A percentile compares a stretch with the other conserved stretches of the same genome.
Evolutionary conservation across 257 asterid species (phyloP).

Genomic region (Osmanthus fragrans): DNA sequence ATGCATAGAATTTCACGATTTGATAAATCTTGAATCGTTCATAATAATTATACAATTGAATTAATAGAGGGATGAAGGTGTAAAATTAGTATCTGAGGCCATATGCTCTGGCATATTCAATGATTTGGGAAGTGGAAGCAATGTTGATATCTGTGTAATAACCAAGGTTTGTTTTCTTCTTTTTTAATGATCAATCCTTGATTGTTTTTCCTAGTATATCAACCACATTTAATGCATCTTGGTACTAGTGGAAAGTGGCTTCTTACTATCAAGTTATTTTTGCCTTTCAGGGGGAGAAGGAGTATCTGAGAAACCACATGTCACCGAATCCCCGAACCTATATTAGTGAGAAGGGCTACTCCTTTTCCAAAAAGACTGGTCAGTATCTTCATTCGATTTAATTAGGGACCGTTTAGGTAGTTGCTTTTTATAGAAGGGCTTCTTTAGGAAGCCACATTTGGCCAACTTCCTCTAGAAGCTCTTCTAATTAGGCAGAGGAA

Average conservation of each 20-base stretch:
- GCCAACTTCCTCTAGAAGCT: not conserved
- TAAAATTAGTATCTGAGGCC: slow-evolving; percentile 81
- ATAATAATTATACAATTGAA: slow-evolving; percentile 18
- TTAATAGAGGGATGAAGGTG: slow-evolving; percentile 84
- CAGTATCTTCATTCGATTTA: slow-evolving; percentile 11
- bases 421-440: not conserved
- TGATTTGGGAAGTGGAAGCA: slow-evolving; percentile 98
- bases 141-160: slow-evolving; percentile 83
- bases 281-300: slow-evolving; percentile 40
- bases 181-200: slow-evolving; percentile 7
- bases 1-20: not conserved
- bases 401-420: not conserved
- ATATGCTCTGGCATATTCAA: slow-evolving; percentile 90
- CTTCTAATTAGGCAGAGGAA: not conserved
- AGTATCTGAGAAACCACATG: slow-evolving; percentile 46
- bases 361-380: slow-evolving; percentile 51
- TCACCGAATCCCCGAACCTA: slow-evolving; percentile 58
- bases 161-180: slow-evolving; percentile 59
- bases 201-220: not conserved
- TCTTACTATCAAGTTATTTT: not conserved
- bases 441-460: not conserved
- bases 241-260: not conserved
- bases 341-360: slow-evolving; percentile 38
- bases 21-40: slow-evolving; percentile 13
- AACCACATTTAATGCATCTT: not conserved